These are phyloP conservation scores for Colletotrichum liaoningense DNA, from an alignment of 2,329 filamentous ascomycete species.

Conservation along the genomic window DNA sequence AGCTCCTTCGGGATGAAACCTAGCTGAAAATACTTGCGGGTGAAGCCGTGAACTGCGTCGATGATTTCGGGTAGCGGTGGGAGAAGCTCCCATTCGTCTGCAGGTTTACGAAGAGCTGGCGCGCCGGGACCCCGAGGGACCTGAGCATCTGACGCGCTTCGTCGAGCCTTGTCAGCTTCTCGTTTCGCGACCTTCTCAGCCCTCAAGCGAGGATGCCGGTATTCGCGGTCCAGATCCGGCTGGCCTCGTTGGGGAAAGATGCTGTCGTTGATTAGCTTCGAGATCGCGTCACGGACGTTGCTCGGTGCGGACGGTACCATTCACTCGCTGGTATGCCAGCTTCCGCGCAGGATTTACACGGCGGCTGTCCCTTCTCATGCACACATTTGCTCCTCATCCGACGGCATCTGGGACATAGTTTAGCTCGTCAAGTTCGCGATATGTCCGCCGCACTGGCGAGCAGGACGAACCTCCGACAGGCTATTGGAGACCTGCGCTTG, in stretches of 20 bases:
- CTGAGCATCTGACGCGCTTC: constrained; percentile 46
- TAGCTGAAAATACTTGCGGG: constrained; percentile 67
- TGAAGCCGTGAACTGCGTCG: constrained; percentile 65
- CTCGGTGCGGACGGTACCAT: constrained; percentile 52
- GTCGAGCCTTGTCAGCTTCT: constrained; percentile 50
- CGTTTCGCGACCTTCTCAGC: constrained; percentile 57
- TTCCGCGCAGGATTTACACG: constrained; percentile 63
- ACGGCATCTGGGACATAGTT: constrained; percentile 57
- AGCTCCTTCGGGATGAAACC: constrained; percentile 67
- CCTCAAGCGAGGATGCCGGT: constrained; percentile 65
- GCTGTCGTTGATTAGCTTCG: constrained; percentile 45
- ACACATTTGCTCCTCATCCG: constrained; percentile 68
- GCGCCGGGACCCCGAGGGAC: constrained; percentile 26
- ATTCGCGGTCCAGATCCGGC: constrained; percentile 65
- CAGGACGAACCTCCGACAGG: constrained; percentile 61
- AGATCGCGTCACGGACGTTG: not conserved
- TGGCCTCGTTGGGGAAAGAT: constrained; percentile 65
- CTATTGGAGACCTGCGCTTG: constrained; percentile 63
- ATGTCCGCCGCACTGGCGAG: constrained; percentile 1
- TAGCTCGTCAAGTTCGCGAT: constrained; percentile 17
- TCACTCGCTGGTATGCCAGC: constrained; percentile 60
- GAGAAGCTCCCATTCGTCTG: constrained; percentile 61
- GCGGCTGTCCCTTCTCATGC: constrained; percentile 59
- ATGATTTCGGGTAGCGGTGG: constrained; percentile 62
- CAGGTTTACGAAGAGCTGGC: constrained; percentile 36